A percentile compares a stretch with the other conserved stretches of the same genome.
These are phyloP conservation scores for Candida tammaniensis DNA, from an alignment of 805 yeast species.

Conservation along the genomic window DNA sequence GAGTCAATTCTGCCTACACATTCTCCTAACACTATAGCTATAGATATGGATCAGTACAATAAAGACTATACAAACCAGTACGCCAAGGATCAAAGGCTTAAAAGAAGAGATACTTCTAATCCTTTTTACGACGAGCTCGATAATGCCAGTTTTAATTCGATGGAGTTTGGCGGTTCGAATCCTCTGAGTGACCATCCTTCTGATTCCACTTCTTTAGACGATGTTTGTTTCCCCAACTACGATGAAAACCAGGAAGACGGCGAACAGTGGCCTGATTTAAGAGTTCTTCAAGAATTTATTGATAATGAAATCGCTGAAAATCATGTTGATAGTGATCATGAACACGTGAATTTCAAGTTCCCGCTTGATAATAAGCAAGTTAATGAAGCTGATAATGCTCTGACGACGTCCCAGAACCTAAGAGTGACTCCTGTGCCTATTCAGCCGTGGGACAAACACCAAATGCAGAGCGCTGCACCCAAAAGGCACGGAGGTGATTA, in stretches of 20 bases:
- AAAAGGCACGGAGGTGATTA: conserved; percentile 27
- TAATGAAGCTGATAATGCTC: conserved; percentile 30
- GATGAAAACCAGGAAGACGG: conserved; percentile 23
- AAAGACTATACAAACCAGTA: conserved; percentile 19
- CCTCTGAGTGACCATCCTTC: conserved; percentile 62
- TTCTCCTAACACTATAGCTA: conserved; percentile 18
- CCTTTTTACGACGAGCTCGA: conserved; percentile 7
- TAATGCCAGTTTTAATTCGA: conserved; percentile 21
- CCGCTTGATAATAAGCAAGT: conserved; percentile 25
- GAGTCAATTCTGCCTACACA: conserved; percentile 11
- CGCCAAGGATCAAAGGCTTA: too few species aligned
- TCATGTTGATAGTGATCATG: conserved; percentile 6
- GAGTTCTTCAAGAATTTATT: conserved; percentile 72
- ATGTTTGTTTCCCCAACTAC: conserved; percentile 84
- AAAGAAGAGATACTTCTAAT: background rate
- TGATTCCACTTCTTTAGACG: conserved; percentile 76
- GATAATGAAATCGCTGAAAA: conserved; percentile 50
- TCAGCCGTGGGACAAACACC: conserved; percentile 17
- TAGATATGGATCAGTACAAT: conserved; percentile 40
- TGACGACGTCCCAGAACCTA: conserved; percentile 6
- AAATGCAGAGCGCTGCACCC: too few species aligned
- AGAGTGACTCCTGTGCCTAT: conserved; percentile 72
- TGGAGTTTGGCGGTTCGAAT: conserved; percentile 53
- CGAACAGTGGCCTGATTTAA: conserved; percentile 78
- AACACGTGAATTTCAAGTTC: conserved; percentile 12